A percentile compares a stretch with the other conserved stretches of the same genome.
phyloP scores from a whole-genome alignment of 352 stramenopile genomes.

The Pythium grandisporangium region DNA sequence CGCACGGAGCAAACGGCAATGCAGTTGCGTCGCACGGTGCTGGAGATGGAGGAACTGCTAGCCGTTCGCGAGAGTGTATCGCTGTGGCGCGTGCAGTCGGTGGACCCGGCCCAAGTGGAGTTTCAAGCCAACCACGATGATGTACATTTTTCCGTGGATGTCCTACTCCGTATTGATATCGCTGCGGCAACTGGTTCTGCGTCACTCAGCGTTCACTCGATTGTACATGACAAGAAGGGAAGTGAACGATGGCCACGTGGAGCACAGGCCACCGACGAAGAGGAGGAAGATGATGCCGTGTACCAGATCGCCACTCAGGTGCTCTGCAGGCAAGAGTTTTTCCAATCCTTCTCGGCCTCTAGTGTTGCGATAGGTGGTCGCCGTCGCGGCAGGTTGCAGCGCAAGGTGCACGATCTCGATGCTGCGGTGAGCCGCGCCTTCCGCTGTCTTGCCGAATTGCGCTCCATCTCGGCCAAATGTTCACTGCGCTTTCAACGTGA shows the following conservation, averaged over 20 bases:
- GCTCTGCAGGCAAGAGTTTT: no score
- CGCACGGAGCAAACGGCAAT: background rate
- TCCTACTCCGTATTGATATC: no score
- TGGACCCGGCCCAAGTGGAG: constrained; percentile 1
- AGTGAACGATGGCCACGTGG: no score
- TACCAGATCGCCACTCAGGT: background rate
- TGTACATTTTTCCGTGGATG: constrained; percentile 10
- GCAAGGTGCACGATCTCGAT: background rate
- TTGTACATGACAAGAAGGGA: background rate
- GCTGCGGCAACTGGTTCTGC: background rate
- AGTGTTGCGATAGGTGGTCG: no score
- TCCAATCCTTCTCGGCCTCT: no score
- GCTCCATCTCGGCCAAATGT: constrained; percentile 43
- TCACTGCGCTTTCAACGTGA: constrained; percentile 24
- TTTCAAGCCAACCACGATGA: constrained; percentile 6
- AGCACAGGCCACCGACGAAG: no score
- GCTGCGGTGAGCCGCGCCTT: constrained; percentile 27
- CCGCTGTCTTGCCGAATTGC: constrained; percentile 45
- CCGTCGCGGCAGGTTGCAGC: no score
- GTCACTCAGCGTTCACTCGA: background rate
- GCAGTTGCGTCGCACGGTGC: constrained; percentile 6
- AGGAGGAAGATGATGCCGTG: background rate
- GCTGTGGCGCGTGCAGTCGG: constrained; percentile 9
- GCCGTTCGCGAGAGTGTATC: constrained; percentile 10
- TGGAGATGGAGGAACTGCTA: constrained; percentile 11